These are phyloP conservation scores for Staphylotrichum tortipilum DNA, from an alignment of 495 filamentous ascomycete species.

Conservation along the genomic window DNA sequence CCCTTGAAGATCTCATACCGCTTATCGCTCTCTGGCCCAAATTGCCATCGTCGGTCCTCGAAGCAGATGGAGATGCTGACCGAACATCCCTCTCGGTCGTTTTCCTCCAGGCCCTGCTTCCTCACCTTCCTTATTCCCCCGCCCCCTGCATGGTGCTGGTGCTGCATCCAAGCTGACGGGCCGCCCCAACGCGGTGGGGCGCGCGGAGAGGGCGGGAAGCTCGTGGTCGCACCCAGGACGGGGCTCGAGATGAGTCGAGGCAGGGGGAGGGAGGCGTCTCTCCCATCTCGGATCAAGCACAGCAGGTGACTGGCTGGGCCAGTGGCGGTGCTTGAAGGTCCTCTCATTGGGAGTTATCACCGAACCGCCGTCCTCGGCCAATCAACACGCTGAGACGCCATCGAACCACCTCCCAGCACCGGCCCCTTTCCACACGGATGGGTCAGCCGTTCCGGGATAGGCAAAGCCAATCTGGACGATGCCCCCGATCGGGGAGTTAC, in stretches of 20 bases:
- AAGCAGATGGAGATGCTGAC: conserved; percentile 1
- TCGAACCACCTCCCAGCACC: background rate
- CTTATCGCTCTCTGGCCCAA: background rate
- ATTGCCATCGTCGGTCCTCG: no score
- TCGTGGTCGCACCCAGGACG: no score
- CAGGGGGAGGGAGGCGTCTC: background rate
- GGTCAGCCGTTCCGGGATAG: conserved; percentile 14
- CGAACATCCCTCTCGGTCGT: background rate
- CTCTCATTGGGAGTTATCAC: conserved; percentile 7
- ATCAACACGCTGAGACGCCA: conserved; percentile 3
- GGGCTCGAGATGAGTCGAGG: background rate
- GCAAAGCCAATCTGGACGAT: conserved; percentile 7
- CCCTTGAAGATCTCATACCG: background rate
- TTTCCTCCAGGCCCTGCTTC: background rate
- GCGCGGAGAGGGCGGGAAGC: background rate
- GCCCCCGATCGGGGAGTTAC: conserved; percentile 6
- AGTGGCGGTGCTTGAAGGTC: background rate
- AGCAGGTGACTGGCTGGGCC: conserved; percentile 1
- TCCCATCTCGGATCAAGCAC: background rate
- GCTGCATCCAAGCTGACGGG: no score
- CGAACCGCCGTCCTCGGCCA: conserved; percentile 3
- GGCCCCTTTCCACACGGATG: conserved; percentile 1
- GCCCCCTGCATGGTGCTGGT: no score
- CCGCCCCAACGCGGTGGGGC: no score
- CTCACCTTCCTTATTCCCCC: background rate